A percentile compares a stretch with the other conserved stretches of the same genome.
phyloP scores from a whole-genome alignment of 495 filamentous ascomycete species.

The Podospora tetraspora region DNA sequence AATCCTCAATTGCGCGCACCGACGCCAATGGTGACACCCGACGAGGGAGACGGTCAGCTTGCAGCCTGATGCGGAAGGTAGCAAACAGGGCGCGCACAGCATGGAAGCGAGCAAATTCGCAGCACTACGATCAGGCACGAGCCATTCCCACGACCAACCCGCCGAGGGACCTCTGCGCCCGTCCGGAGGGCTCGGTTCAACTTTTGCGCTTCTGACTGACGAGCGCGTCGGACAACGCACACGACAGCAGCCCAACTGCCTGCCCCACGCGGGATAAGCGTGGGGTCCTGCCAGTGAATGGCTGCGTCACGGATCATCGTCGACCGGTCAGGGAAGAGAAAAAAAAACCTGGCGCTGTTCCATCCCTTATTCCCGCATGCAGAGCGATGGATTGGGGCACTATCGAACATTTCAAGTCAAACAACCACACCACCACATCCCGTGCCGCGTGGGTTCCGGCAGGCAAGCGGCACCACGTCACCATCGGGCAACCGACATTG shows the following conservation, averaged over 20 bases:
- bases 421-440: conserved; percentile 4
- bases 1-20: not conserved
- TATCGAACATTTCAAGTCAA: conserved; percentile 1
- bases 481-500: not conserved
- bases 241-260: not conserved
- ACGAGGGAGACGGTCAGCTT: not conserved
- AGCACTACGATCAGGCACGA: not conserved
- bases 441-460: not conserved
- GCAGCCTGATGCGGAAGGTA: conserved; percentile 2
- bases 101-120: not conserved
- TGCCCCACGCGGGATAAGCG: conserved; percentile 9
- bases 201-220: not conserved
- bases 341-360: not conserved
- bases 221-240: not conserved
- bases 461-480: not conserved
- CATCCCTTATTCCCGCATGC: conserved; percentile 20
- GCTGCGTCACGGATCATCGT: not conserved
- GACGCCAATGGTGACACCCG: not conserved
- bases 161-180: not conserved
- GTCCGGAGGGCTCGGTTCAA: not conserved
- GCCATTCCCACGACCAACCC: not conserved
- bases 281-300: conserved; percentile 11
- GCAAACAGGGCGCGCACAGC: not conserved
- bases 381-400: conserved; percentile 12
- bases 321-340: not conserved